A percentile compares a stretch with the other conserved stretches of the same genome.
Conservation (phyloP, 2,329 filamentous ascomycete species). For the Microcera coccophila region DNA sequence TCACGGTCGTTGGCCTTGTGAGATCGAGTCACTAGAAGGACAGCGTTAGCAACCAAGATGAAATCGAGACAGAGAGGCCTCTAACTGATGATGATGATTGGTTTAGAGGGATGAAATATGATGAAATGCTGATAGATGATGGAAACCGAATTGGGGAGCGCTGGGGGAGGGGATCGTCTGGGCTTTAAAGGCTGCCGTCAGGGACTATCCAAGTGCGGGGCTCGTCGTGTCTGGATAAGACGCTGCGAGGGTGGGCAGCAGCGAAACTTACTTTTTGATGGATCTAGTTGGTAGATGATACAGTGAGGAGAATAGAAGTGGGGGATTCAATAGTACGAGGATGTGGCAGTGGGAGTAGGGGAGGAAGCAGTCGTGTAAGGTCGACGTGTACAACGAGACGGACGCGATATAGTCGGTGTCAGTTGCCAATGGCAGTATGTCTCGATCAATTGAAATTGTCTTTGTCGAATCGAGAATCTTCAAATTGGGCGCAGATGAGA, state of each 20-base stretch:
- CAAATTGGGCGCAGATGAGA: neutral
- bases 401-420: neutral
- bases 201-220: neutral
- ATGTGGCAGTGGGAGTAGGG: neutral
- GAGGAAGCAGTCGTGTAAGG: neutral
- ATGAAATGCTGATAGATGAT: no score
- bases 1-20: slow-evolving; percentile 95
- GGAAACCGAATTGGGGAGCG: neutral
- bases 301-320: neutral
- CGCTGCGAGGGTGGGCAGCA: neutral
- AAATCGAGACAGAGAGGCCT: neutral
- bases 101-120: neutral
- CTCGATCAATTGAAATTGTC: neutral
- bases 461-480: neutral
- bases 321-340: slow-evolving; percentile 10
- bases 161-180: neutral
- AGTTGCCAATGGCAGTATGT: neutral
- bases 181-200: no score
- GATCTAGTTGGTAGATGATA: neutral
- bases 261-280: slow-evolving; percentile 16
- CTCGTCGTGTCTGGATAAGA: neutral
- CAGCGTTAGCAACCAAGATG: slow-evolving; percentile 8
- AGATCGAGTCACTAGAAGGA: slow-evolving; percentile 80
- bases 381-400: neutral
- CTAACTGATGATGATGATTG: slow-evolving; percentile 16